Percentiles rank a stretch among this genome's conserved stretches.
These are phyloP conservation scores for Corylus americana DNA, from an alignment of 306 rosid genomes.

Conservation along the genomic window DNA sequence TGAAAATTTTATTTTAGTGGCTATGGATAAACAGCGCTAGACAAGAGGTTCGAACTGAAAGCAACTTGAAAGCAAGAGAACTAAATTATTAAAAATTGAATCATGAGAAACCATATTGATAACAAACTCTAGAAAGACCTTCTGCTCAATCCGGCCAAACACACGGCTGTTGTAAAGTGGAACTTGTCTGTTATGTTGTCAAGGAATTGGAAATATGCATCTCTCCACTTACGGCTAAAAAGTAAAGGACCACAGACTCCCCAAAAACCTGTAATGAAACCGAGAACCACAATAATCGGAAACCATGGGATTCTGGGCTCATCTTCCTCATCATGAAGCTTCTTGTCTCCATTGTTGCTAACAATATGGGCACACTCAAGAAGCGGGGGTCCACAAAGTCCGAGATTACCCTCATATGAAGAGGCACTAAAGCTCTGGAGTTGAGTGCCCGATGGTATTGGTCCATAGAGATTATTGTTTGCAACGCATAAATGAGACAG, in stretches of 20 bases:
- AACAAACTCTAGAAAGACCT: too few species aligned
- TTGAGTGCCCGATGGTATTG: slow-evolving; percentile 11
- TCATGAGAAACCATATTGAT: too few species aligned
- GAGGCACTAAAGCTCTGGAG: neutral
- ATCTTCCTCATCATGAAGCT: neutral
- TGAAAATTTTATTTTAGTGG: too few species aligned
- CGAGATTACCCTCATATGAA: neutral
- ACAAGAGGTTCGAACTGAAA: too few species aligned
- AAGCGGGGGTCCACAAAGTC: slow-evolving; percentile 11
- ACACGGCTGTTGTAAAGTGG: neutral
- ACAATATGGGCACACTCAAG: neutral
- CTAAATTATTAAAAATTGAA: too few species aligned
- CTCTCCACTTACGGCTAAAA: neutral
- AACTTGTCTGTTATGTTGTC: neutral
- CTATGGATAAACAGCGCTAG: too few species aligned
- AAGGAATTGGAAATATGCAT: neutral
- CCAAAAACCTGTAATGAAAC: slow-evolving; percentile 12
- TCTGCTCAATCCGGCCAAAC: neutral
- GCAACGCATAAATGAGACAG: slow-evolving; percentile 5
- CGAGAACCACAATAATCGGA: neutral
- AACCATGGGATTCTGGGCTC: neutral
- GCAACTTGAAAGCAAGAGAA: too few species aligned
- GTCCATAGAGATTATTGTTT: neutral
- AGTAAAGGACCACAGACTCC: slow-evolving; percentile 1
- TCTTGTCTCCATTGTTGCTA: neutral